Conservation (phyloP, 2,329 filamentous ascomycete species). For the Xylariaceae sp. region DNA sequence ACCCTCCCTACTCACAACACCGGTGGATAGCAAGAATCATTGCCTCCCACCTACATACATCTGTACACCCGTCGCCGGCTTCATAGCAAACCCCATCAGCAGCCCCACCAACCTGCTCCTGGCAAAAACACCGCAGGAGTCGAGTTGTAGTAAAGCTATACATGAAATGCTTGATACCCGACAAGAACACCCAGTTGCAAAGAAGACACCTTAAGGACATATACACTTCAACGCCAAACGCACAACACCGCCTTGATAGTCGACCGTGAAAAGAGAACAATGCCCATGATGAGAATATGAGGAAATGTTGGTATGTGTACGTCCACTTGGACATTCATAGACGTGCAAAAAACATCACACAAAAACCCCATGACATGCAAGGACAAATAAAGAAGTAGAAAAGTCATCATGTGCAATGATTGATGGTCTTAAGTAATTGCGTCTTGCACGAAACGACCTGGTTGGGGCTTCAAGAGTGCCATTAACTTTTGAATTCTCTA, state of each 20-base stretch:
- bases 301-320: conserved; percentile 28
- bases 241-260: neutral
- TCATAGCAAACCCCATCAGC: no score
- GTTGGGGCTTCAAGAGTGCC: conserved; percentile 2
- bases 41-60: no score
- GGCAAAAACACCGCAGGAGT: no score
- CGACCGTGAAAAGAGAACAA: no score
- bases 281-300: conserved; percentile 25
- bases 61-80: no score
- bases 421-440: conserved; percentile 2
- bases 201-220: neutral
- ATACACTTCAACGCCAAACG: conserved; percentile 21
- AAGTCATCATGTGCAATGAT: conserved; percentile 6
- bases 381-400: conserved; percentile 9
- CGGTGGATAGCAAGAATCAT: no score
- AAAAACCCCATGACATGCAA: conserved; percentile 6
- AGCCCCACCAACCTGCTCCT: no score
- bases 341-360: conserved; percentile 20
- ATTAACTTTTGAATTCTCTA: conserved; percentile 15
- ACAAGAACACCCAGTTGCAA: conserved; percentile 12
- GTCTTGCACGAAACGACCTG: conserved; percentile 1
- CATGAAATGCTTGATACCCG: no score
- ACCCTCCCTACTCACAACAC: no score
- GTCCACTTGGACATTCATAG: conserved; percentile 26
- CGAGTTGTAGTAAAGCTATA: neutral